Evolutionary conservation across 441 rosid species (phyloP).

Genomic region (Rhodomyrtus psidioides): DNA sequence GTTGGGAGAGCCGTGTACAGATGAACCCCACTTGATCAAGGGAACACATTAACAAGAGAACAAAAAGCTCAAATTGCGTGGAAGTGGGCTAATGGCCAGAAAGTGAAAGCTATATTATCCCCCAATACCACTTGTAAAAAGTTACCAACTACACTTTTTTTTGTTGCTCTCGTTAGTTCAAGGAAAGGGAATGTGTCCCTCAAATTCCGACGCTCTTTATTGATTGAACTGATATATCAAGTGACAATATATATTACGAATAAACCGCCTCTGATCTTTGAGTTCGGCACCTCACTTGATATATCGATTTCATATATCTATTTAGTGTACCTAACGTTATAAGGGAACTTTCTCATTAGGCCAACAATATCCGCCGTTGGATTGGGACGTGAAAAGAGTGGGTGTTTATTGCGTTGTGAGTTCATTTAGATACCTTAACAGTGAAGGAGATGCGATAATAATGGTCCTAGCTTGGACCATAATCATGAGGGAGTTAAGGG

Average conservation of each 20-base stretch:
- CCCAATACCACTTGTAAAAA: not conserved
- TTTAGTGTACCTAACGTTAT: not conserved
- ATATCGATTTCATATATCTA: not conserved
- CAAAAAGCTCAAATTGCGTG: not conserved
- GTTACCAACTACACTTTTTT: not conserved
- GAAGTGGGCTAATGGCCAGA: not conserved
- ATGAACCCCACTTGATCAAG: constrained; percentile 12
- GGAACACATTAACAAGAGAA: not conserved
- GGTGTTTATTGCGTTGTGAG: not conserved
- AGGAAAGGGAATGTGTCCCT: not conserved
- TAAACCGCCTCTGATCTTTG: not conserved
- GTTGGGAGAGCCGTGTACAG: not conserved
- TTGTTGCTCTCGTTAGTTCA: not conserved
- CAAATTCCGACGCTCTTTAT: not conserved
- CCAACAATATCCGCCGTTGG: not conserved
- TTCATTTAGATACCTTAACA: not conserved
- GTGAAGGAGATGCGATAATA: not conserved
- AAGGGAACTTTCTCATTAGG: not conserved
- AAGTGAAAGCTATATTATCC: not conserved
- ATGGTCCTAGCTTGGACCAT: not conserved
- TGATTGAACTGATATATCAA: not conserved
- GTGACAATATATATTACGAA: too few species aligned
- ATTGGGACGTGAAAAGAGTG: not conserved
- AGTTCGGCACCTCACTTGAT: not conserved
- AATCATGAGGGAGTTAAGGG: not conserved